phyloP scores from a whole-genome alignment of 2,329 filamentous ascomycete genomes.

The Fusarium denticulatum region DNA sequence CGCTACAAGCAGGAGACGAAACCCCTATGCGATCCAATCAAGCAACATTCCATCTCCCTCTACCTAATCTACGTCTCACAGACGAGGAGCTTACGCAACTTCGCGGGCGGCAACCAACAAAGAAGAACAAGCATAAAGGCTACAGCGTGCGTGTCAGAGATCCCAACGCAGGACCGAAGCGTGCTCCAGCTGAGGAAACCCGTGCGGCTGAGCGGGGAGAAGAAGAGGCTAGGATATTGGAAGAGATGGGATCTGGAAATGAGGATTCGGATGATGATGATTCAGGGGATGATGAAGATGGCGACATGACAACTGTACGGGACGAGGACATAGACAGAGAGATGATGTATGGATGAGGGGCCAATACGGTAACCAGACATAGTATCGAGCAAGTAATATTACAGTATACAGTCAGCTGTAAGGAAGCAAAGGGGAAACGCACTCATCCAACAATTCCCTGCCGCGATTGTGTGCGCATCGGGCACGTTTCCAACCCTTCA shows the following conservation, averaged over 20 bases:
- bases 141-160: slow-evolving; percentile 49
- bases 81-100: slow-evolving; percentile 49
- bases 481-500: background rate
- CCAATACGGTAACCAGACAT: background rate
- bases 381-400: no score
- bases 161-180: slow-evolving; percentile 31
- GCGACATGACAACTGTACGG: slow-evolving; percentile 15
- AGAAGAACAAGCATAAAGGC: slow-evolving; percentile 50
- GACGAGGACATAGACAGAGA: slow-evolving; percentile 22
- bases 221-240: slow-evolving; percentile 35
- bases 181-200: slow-evolving; percentile 23
- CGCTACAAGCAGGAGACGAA: slow-evolving; percentile 48
- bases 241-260: slow-evolving; percentile 40
- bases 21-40: slow-evolving; percentile 47
- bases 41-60: slow-evolving; percentile 47
- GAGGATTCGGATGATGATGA: slow-evolving; percentile 46
- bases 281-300: slow-evolving; percentile 41
- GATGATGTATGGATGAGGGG: slow-evolving; percentile 10
- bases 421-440: background rate
- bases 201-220: slow-evolving; percentile 37
- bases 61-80: slow-evolving; percentile 50
- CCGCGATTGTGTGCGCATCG: background rate
- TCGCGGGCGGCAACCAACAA: slow-evolving; percentile 48
- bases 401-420: background rate
- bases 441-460: background rate